Conservation (phyloP, 2,329 filamentous ascomycete species). For the Cercospora citrullina region DNA sequence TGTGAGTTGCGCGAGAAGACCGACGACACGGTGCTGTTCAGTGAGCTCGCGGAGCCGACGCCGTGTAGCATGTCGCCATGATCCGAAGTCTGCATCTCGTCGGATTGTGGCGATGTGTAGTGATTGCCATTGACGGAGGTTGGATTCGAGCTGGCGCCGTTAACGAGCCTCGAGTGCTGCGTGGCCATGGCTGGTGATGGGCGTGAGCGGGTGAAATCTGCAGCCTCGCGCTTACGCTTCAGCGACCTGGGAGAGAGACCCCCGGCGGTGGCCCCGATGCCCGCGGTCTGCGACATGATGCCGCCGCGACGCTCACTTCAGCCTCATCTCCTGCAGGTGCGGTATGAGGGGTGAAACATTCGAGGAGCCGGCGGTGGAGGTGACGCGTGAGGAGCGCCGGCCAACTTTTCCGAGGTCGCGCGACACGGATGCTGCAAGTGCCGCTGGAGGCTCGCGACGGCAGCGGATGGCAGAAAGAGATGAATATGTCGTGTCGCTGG, state of each 20-base stretch:
- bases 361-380: background rate
- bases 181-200: constrained; percentile 16
- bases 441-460: background rate
- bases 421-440: constrained; percentile 8
- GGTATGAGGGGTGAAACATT: constrained; percentile 4
- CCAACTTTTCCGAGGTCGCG: constrained; percentile 20
- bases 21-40: constrained; percentile 69
- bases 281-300: constrained; percentile 36
- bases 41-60: constrained; percentile 70
- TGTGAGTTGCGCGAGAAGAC: constrained; percentile 62
- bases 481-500: constrained; percentile 14
- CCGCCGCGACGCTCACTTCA: constrained; percentile 28
- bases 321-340: constrained; percentile 21
- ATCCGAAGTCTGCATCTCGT: constrained; percentile 39
- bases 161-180: constrained; percentile 16
- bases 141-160: constrained; percentile 19
- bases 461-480: background rate
- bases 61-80: constrained; percentile 67
- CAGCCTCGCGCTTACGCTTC: constrained; percentile 32
- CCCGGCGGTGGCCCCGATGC: constrained; percentile 25
- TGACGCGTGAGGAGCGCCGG: constrained; percentile 9
- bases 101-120: constrained; percentile 36
- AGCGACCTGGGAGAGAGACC: constrained; percentile 30
- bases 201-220: constrained; percentile 20
- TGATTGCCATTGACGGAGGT: constrained; percentile 23